phyloP scores from a whole-genome alignment of 257 asterid species.

The Gynochthodes officinalis region DNA sequence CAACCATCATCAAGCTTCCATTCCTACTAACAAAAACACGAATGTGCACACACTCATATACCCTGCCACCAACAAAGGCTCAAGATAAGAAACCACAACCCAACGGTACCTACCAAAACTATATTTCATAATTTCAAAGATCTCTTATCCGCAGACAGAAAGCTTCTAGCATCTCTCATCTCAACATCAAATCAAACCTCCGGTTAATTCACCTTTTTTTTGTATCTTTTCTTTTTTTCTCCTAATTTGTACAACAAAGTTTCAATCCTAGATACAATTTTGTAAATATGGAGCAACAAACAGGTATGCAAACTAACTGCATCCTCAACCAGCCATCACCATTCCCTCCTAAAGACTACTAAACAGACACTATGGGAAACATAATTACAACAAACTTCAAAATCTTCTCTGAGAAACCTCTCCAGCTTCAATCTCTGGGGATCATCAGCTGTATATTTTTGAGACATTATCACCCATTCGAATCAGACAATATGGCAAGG shows the following conservation, averaged over 20 bases:
- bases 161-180: too few species aligned
- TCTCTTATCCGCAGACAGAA: neutral
- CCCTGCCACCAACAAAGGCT: slow-evolving; percentile 9
- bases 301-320: slow-evolving; percentile 14
- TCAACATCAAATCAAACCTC: neutral
- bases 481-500: slow-evolving; percentile 53
- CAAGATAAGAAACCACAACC: neutral
- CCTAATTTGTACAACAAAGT: neutral
- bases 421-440: slow-evolving; percentile 12
- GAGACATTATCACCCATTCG: slow-evolving; percentile 30
- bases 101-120: neutral
- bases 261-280: slow-evolving; percentile 8
- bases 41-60: slow-evolving; percentile 29
- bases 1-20: slow-evolving; percentile 19
- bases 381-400: slow-evolving; percentile 47
- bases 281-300: slow-evolving; percentile 9
- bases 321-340: slow-evolving; percentile 11
- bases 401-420: slow-evolving; percentile 19
- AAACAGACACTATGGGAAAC: slow-evolving; percentile 15
- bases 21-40: slow-evolving; percentile 9
- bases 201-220: slow-evolving; percentile 12
- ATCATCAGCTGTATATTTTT: neutral
- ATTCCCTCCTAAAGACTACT: slow-evolving; percentile 17
- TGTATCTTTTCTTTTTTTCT: neutral
- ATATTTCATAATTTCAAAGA: too few species aligned